Evolutionary conservation across 352 stramenopile genomes (phyloP).

Genomic region (Achlya hypogyna): DNA sequence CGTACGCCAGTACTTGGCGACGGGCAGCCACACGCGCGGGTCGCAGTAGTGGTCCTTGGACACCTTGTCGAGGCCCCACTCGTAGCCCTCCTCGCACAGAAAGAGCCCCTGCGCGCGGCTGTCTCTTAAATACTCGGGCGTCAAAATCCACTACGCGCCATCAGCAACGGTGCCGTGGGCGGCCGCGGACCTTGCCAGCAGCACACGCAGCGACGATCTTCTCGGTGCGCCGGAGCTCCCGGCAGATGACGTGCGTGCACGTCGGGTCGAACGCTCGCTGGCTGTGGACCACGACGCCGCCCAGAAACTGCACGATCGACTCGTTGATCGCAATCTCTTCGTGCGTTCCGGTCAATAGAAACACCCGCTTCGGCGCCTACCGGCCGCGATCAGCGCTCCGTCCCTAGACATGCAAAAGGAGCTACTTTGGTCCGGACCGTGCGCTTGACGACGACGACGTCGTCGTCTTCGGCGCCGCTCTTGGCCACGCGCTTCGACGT

Average conservation of each 20-base stretch:
- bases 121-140: constrained; percentile 67
- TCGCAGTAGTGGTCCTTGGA: constrained; percentile 57
- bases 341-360: constrained; percentile 64
- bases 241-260: constrained; percentile 82
- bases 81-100: constrained; percentile 56
- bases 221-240: constrained; percentile 77
- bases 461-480: constrained; percentile 21
- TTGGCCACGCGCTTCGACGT: no score
- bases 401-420: background rate
- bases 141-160: constrained; percentile 64
- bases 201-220: constrained; percentile 80
- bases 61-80: constrained; percentile 49
- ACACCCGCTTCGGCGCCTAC: constrained; percentile 25
- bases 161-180: background rate
- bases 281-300: constrained; percentile 50
- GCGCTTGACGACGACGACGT: constrained; percentile 50
- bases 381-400: background rate
- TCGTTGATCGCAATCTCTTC: constrained; percentile 67
- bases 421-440: constrained; percentile 22
- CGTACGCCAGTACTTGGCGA: constrained; percentile 55
- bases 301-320: constrained; percentile 60
- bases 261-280: constrained; percentile 54
- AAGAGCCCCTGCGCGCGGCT: constrained; percentile 53
- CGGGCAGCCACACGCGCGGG: constrained; percentile 57
- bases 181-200: constrained; percentile 54